Evolutionary conservation across 306 rosid genomes (phyloP), one percentile per base, ranked within the genome.

Genomic region (Luffa aegyptiaca): DNA sequence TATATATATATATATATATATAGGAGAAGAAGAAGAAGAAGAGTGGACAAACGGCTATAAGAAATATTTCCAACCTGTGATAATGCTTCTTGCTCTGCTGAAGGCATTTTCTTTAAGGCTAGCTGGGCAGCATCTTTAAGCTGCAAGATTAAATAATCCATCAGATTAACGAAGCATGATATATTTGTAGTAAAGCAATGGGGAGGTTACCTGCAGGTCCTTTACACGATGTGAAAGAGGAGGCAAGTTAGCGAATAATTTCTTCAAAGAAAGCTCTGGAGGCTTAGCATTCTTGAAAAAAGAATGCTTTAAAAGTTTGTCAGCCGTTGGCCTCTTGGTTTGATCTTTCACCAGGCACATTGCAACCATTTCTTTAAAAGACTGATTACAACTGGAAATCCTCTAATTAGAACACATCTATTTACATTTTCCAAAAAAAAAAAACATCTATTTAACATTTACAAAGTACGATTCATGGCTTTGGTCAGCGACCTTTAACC

Each of bases 311-410:
- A 96, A 82, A 78, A 96, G 87, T 85, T 96, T 96, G 79, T 93
- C 99, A 64, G 93, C 94, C 0, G 98, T 81, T 41, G 99, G 99
- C 84, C 99, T 89, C 92, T 93, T 96, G 57, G 98, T 79, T 85
- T 93, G 99, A 86, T 96, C 99, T 90, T 96, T 96, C 80, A 96
- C 99, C 87, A 96, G 87, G 90, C 99, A 93, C 99, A 96, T 96
- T 66, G 99, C 98, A 91, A 93, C 99, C 98, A 96, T 93, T 87
- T 96, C 98, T 91, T 96, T 96, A 89, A 96, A 96, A 88, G 97
- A 91, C 99, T 96, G 99, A 84, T 90, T 85, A 93, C 98, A 86
- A 91, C 99, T 91, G 97, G 89, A 93, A 90, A 91, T 90, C 91
- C 91, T 89, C 91, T 89, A 91, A 93, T 96, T 91, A 96, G 98